Evolutionary conservation across 2,329 filamentous ascomycete genomes (phyloP).

Genomic region (Sphaerostilbella broomeana): DNA sequence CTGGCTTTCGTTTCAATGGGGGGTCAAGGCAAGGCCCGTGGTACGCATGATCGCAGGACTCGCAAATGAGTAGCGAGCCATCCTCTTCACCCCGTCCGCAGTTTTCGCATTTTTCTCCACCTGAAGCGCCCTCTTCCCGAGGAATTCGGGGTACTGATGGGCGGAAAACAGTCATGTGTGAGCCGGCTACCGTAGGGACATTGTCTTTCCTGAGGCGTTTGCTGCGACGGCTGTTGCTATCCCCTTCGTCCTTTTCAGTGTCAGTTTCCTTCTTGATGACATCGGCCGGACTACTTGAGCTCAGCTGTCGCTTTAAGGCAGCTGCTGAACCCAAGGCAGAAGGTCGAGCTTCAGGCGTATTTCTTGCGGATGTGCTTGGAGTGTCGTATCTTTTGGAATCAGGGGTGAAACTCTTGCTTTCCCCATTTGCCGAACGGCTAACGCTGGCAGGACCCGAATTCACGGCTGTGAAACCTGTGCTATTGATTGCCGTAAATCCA

Average conservation of each 20-base stretch:
- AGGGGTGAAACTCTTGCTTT: conserved; percentile 53
- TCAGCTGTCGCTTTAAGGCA: conserved; percentile 71
- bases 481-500: conserved; percentile 53
- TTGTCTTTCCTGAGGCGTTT: conserved; percentile 82
- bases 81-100: conserved; percentile 75
- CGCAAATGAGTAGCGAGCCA: conserved; percentile 69
- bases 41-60: conserved; percentile 83
- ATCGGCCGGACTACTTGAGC: conserved; percentile 46
- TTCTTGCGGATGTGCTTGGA: conserved; percentile 56
- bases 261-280: conserved; percentile 41
- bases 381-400: conserved; percentile 55
- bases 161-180: conserved; percentile 91
- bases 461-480: conserved; percentile 66
- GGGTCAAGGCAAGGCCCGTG: conserved; percentile 88
- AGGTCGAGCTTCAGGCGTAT: conserved; percentile 58
- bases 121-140: conserved; percentile 43
- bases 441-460: conserved; percentile 64
- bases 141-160: conserved; percentile 65
- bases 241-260: conserved; percentile 50
- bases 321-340: conserved; percentile 48
- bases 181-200: conserved; percentile 83
- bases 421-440: conserved; percentile 44
- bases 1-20: conserved; percentile 67
- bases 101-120: conserved; percentile 68
- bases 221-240: conserved; percentile 70